These are phyloP conservation scores for Diplodia sapinea DNA, from an alignment of 2,329 filamentous ascomycete species.

Conservation along the genomic window DNA sequence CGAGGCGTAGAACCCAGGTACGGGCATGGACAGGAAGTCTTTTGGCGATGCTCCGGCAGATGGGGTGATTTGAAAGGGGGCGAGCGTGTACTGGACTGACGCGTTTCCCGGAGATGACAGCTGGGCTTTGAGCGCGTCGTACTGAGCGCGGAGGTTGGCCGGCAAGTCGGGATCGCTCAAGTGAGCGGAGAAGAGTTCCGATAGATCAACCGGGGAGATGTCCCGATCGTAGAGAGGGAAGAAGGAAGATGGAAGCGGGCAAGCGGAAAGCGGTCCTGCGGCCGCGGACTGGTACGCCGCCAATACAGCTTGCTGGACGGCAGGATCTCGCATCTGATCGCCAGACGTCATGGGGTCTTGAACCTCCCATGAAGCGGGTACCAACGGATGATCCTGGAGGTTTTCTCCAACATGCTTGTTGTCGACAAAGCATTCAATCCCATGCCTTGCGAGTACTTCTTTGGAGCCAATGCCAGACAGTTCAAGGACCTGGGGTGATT, in stretches of 20 bases:
- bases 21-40: conserved; percentile 1
- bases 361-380: conserved; percentile 1
- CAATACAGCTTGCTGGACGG: conserved; percentile 33
- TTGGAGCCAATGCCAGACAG: conserved; percentile 42
- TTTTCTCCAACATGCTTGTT: conserved; percentile 34
- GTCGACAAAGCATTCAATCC: conserved; percentile 32
- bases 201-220: conserved; percentile 21
- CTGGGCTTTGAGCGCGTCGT: conserved; percentile 26
- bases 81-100: conserved; percentile 24
- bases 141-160: conserved; percentile 13
- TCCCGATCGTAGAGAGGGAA: conserved; percentile 37
- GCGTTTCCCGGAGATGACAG: conserved; percentile 12
- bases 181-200: background rate
- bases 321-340: conserved; percentile 38
- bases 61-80: conserved; percentile 31
- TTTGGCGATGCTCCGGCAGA: background rate
- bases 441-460: conserved; percentile 11
- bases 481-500: conserved; percentile 43
- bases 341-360: conserved; percentile 35
- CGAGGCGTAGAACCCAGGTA: conserved; percentile 34
- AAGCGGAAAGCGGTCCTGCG: conserved; percentile 37
- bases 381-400: conserved; percentile 33
- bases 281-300: conserved; percentile 36
- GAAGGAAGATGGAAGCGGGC: conserved; percentile 37
- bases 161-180: background rate